Conservation (phyloP, 331 rosid species). For the Rosa hybrid region DNA sequence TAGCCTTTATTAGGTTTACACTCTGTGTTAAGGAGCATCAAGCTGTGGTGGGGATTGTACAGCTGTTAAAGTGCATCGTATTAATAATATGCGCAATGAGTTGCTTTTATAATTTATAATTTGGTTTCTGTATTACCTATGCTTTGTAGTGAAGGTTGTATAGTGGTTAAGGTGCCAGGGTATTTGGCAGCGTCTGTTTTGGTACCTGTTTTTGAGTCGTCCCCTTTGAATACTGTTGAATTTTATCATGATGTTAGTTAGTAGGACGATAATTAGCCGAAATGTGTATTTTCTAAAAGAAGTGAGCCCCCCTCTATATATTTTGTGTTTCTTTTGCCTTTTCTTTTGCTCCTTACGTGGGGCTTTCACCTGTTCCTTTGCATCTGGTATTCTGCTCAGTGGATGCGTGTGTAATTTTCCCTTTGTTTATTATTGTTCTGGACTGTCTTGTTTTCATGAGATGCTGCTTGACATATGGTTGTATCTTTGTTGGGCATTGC, state of each 20-base stretch:
- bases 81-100: too few species aligned
- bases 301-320: neutral
- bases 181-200: neutral
- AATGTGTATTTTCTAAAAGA: neutral
- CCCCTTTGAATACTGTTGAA: neutral
- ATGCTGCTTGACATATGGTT: constrained; percentile 15
- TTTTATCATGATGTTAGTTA: neutral
- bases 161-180: neutral
- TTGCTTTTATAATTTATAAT: neutral
- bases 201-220: neutral
- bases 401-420: neutral
- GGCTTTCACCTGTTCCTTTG: neutral
- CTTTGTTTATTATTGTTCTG: neutral
- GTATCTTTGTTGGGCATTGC: constrained; percentile 17
- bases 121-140: neutral
- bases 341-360: neutral
- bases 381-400: neutral
- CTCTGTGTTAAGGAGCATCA: neutral
- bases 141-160: neutral
- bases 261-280: too few species aligned
- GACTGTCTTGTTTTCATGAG: neutral
- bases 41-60: neutral
- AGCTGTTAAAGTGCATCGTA: neutral
- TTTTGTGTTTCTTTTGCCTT: neutral
- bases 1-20: neutral